Evolutionary conservation across 1,284 basidiomycete species (phyloP), one percentile per base, ranked within the genome.

Genomic region (Puccinia novopanici): DNA sequence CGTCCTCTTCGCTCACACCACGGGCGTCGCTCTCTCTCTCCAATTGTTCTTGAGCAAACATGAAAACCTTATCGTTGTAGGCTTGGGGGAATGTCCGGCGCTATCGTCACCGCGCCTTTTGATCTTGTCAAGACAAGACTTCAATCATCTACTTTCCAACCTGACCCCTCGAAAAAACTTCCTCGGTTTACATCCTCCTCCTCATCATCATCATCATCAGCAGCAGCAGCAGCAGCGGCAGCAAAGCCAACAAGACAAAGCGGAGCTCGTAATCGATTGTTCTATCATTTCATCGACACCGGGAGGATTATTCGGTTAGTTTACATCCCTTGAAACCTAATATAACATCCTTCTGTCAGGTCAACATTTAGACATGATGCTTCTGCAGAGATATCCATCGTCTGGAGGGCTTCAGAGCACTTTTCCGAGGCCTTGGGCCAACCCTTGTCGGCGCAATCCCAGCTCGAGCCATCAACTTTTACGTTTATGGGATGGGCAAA

Each of bases 71-170:
- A 24, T 59, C 40, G 22, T 1, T n/a, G 12, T 83, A 96, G 95
- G 42, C 88, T 96, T 13, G 97, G 96, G 24, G 96, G 96, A 34
- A 98, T 99, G 95, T 94, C 94, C 84, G 97, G 96, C 63, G 95
- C 95, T 13, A 93, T 97, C 83, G 92, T 98, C 12, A 99, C 96
- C 0, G 94, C 94, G 52, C 96, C 96, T 0, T 95, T 99, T 83
- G 96, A 99, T 86, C 94, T 99, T 40, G 95, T 99, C 83, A 99
- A 99, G 87, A 99, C 97, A 40, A 91, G 96, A 4, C 88, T 99
- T 13, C 96, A 99, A 87, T 97, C 94, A 40, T 80, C 78, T 50
- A 80, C 70, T 59, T 80, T 50, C 55, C 68, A 65, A 40, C 19
- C 70, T 72, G 55, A 72, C 55, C 37, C 40, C 24, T 65, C 61